These are phyloP conservation scores for Sporothrix pallida DNA, from an alignment of 2,329 filamentous ascomycete genomes.

Conservation along the genomic window DNA sequence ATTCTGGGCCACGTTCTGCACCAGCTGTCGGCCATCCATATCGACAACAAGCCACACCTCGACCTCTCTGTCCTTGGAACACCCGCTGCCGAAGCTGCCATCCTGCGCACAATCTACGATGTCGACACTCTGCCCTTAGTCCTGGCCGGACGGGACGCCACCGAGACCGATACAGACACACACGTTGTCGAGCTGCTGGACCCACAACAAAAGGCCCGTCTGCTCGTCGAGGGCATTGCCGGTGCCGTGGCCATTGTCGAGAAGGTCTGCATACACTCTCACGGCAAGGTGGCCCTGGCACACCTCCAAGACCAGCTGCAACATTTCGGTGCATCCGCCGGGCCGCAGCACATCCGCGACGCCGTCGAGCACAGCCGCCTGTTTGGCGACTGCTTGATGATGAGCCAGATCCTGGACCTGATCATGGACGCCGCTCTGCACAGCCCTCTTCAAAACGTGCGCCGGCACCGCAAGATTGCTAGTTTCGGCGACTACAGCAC, in stretches of 20 bases:
- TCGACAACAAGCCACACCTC: constrained; percentile 24
- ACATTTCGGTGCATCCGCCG: constrained; percentile 43
- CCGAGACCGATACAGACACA: constrained; percentile 35
- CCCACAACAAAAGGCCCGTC: constrained; percentile 44
- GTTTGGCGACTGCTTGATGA: constrained; percentile 46
- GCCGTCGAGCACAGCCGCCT: constrained; percentile 44
- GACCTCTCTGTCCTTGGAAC: constrained; percentile 38
- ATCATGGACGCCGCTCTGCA: constrained; percentile 43
- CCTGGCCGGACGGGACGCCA: constrained; percentile 35
- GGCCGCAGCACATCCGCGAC: constrained; percentile 43
- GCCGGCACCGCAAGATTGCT: not conserved
- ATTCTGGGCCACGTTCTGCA: constrained; percentile 41
- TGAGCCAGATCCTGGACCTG: constrained; percentile 44
- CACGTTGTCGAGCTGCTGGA: constrained; percentile 42
- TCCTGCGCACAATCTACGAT: constrained; percentile 47
- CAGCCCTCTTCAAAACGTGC: constrained; percentile 35
- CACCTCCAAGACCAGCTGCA: constrained; percentile 43
- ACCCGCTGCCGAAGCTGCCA: constrained; percentile 38
- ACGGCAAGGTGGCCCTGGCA: constrained; percentile 37
- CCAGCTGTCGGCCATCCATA: constrained; percentile 39
- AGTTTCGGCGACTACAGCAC: constrained; percentile 40
- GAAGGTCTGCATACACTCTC: constrained; percentile 36
- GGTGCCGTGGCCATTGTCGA: constrained; percentile 45
- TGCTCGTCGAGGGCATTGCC: constrained; percentile 47
- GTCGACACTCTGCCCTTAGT: constrained; percentile 45